Conservation (phyloP, 2,329 filamentous ascomycete genomes). For the Penicillium sp. region DNA sequence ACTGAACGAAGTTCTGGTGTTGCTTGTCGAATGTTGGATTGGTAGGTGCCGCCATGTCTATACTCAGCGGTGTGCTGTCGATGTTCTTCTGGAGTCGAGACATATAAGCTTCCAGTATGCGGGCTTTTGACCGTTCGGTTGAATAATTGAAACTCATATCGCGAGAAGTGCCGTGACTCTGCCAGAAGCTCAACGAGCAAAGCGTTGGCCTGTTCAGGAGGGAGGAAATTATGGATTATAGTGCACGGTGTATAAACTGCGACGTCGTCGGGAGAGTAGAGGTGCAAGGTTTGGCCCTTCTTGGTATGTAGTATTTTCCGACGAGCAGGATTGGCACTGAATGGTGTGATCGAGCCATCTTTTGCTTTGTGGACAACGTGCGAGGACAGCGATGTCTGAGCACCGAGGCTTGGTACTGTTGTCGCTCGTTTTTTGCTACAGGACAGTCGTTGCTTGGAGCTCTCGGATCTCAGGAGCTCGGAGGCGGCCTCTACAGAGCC, state of each 20-base stretch:
- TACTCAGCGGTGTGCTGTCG: conserved; percentile 70
- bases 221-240: conserved; percentile 86
- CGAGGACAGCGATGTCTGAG: conserved; percentile 59
- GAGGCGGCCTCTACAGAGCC: conserved; percentile 67
- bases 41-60: conserved; percentile 71
- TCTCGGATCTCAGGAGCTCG: conserved; percentile 44
- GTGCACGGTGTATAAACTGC: conserved; percentile 81
- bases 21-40: conserved; percentile 70
- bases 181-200: conserved; percentile 69
- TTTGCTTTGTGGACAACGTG: conserved; percentile 43
- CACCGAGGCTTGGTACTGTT: conserved; percentile 38
- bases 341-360: conserved; percentile 20
- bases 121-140: conserved; percentile 79
- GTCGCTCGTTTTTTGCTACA: conserved; percentile 33
- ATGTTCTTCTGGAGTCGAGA: conserved; percentile 66
- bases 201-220: conserved; percentile 61
- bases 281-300: conserved; percentile 74
- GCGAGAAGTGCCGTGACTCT: conserved; percentile 66
- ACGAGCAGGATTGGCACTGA: conserved; percentile 9
- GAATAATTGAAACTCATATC: conserved; percentile 75
- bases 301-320: conserved; percentile 49
- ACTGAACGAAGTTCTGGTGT: conserved; percentile 68
- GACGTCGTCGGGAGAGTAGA: conserved; percentile 77
- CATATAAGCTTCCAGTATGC: conserved; percentile 78
- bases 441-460: conserved; percentile 2